These are phyloP conservation scores for Calycina herbarum DNA, from an alignment of 2,329 filamentous ascomycete species.

Conservation along the genomic window DNA sequence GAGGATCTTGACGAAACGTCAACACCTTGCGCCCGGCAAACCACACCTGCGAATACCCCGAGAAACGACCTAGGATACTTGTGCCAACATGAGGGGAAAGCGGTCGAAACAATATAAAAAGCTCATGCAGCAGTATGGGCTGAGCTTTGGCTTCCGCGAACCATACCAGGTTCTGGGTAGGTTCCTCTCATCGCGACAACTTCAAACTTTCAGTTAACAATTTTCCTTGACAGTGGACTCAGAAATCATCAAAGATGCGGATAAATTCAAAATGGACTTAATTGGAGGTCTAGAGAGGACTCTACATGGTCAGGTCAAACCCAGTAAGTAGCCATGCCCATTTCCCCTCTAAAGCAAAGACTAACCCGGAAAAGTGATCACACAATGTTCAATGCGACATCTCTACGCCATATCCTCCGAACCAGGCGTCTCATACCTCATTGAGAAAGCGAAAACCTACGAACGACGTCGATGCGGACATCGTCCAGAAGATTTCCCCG, in stretches of 20 bases:
- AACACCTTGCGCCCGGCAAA: background rate
- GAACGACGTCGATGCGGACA: slow-evolving; percentile 80
- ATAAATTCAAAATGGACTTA: slow-evolving; percentile 88
- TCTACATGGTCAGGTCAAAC: slow-evolving; percentile 84
- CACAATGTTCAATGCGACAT: slow-evolving; percentile 77
- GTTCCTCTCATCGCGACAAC: slow-evolving; percentile 28
- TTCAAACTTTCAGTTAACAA: slow-evolving; percentile 15
- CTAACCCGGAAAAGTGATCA: slow-evolving; percentile 59
- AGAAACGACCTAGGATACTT: background rate
- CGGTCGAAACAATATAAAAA: slow-evolving; percentile 76
- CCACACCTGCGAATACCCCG: background rate
- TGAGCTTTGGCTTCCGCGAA: slow-evolving; percentile 87
- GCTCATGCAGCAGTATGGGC: slow-evolving; percentile 88
- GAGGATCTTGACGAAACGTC: background rate
- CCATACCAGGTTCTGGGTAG: slow-evolving; percentile 85
- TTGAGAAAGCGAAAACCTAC: slow-evolving; percentile 71
- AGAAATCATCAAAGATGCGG: slow-evolving; percentile 78
- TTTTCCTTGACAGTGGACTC: slow-evolving; percentile 65
- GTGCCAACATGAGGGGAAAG: slow-evolving; percentile 63
- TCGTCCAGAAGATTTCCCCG: slow-evolving; percentile 67
- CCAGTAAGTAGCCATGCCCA: slow-evolving; percentile 54
- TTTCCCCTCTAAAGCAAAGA: background rate
- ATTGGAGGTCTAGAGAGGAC: slow-evolving; percentile 73
- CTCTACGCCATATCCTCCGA: slow-evolving; percentile 65
- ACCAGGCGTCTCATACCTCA: slow-evolving; percentile 52